Conservation (phyloP, 1,284 basidiomycete genomes). For the Apiotrichum akiyoshidainum region DNA sequence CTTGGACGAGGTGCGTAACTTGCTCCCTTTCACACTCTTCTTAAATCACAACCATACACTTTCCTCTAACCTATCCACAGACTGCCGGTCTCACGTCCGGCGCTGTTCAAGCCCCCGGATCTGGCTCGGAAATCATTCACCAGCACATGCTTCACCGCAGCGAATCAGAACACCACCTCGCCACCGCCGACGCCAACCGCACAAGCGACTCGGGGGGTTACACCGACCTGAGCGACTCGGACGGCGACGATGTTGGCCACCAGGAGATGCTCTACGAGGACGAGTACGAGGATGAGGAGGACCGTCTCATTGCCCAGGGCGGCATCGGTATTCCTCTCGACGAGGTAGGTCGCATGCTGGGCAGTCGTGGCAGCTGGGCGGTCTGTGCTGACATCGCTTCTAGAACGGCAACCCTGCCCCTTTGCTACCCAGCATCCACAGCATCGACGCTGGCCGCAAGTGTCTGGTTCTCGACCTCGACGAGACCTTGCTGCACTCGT, state of each 20-base stretch:
- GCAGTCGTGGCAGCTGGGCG: neutral
- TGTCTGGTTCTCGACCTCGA: conserved; percentile 93
- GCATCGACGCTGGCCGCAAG: conserved; percentile 75
- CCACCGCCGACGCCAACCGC: conserved; percentile 24
- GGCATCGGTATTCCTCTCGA: conserved; percentile 78
- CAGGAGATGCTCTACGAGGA: conserved; percentile 54
- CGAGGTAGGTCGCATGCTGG: conserved; percentile 55
- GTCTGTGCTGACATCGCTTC: conserved; percentile 43
- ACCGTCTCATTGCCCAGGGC: conserved; percentile 70
- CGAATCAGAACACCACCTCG: conserved; percentile 34
- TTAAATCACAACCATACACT: neutral
- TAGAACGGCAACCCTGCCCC: conserved; percentile 78
- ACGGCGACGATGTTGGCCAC: conserved; percentile 45
- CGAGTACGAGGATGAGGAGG: conserved; percentile 67
- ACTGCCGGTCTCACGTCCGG: conserved; percentile 66
- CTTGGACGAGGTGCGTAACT: conserved; percentile 39
- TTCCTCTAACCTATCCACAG: conserved; percentile 43
- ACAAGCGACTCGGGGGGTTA: conserved; percentile 40
- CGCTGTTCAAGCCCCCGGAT: conserved; percentile 68
- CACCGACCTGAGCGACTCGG: conserved; percentile 39
- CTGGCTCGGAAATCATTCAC: conserved; percentile 52
- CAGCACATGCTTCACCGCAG: conserved; percentile 30
- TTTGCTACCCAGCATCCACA: conserved; percentile 70
- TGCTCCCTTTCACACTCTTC: neutral
- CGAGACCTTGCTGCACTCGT: conserved; percentile 90